phyloP scores from a whole-genome alignment of 2,329 filamentous ascomycete genomes.

The Talaromyces sp. region DNA sequence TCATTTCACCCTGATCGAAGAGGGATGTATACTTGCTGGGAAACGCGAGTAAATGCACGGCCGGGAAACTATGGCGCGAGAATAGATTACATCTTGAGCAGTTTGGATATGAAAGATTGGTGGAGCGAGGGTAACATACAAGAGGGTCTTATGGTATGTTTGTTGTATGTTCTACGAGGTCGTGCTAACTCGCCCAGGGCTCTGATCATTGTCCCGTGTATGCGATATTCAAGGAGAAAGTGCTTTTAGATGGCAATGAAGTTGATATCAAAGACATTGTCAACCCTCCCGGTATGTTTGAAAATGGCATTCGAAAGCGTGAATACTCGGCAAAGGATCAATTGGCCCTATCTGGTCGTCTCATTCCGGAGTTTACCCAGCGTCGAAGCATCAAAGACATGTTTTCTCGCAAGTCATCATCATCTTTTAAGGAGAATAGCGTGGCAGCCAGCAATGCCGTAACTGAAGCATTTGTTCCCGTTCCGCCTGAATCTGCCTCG shows the following conservation, averaged over 20 bases:
- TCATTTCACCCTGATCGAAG: conserved; percentile 72
- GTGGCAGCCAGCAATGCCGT: background rate
- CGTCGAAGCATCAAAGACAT: conserved; percentile 87
- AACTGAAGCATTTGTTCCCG: background rate
- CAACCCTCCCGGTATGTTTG: conserved; percentile 72
- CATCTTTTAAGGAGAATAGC: conserved; percentile 28
- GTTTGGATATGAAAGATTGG: conserved; percentile 73
- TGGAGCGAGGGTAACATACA: conserved; percentile 81
- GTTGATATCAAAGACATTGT: conserved; percentile 66
- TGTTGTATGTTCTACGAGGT: background rate
- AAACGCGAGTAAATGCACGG: conserved; percentile 90
- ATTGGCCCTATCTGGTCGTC: conserved; percentile 71
- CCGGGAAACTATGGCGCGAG: conserved; percentile 88
- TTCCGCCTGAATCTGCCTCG: background rate
- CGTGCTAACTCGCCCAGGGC: conserved; percentile 48
- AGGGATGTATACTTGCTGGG: conserved; percentile 98
- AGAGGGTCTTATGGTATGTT: conserved; percentile 69
- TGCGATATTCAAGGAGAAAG: conserved; percentile 64
- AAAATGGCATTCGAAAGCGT: conserved; percentile 60
- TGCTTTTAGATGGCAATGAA: conserved; percentile 51
- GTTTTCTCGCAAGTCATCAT: conserved; percentile 64
- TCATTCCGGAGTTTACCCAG: conserved; percentile 83
- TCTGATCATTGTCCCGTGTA: conserved; percentile 97
- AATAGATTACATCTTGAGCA: conserved; percentile 92
- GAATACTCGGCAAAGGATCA: conserved; percentile 65